Percentiles rank a stretch among this genome's conserved stretches.
These are phyloP conservation scores for Dictyostelium purpureum DNA, from an alignment of 78 protist species.

Conservation along the genomic window DNA sequence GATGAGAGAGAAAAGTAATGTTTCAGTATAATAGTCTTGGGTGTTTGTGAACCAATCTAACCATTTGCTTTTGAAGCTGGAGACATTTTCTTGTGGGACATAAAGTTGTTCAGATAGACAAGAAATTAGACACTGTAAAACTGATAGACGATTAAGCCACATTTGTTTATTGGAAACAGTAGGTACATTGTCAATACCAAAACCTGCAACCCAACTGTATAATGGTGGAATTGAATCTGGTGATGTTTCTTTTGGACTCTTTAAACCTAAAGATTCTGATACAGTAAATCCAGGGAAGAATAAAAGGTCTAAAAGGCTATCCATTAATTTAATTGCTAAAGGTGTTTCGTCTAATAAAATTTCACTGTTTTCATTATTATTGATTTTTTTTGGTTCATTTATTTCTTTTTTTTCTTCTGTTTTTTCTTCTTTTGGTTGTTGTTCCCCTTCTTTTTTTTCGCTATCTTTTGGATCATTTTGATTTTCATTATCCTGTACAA, in stretches of 20 bases:
- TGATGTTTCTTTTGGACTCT: neutral
- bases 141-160: constrained; percentile 36
- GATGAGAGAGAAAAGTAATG: constrained; percentile 50
- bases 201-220: constrained; percentile 27
- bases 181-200: constrained; percentile 42
- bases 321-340: constrained; percentile 42
- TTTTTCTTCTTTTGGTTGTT: neutral
- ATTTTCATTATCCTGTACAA: neutral
- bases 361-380: neutral
- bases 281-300: constrained; percentile 71
- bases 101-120: constrained; percentile 44
- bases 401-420: neutral
- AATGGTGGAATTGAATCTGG: constrained; percentile 9
- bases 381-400: neutral
- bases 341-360: neutral
- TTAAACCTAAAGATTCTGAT: neutral
- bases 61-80: constrained; percentile 29
- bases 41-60: constrained; percentile 37
- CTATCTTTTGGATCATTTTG: neutral
- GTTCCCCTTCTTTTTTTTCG: neutral
- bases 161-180: neutral
- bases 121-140: constrained; percentile 30
- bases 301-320: constrained; percentile 45
- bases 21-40: constrained; percentile 48
- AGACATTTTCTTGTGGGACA: neutral